Evolutionary conservation across 345 rosid genomes (phyloP).

Genomic region (Dovyalis caffra): DNA sequence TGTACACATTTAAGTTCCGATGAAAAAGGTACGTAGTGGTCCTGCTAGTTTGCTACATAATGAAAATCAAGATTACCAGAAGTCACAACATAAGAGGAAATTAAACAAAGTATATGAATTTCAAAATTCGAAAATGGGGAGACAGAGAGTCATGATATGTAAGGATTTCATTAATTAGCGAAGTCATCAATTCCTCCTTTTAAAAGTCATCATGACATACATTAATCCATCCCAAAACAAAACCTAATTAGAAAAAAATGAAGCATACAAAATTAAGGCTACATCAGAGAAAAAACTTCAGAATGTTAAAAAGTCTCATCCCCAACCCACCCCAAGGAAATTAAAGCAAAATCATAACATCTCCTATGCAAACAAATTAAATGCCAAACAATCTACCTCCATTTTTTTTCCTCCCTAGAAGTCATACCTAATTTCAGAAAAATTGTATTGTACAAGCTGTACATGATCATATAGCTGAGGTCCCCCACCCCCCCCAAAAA

Average conservation of each 20-base stretch:
- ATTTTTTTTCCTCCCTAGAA: slow-evolving; percentile 15
- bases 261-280: not conserved
- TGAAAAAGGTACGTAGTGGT: slow-evolving; percentile 51
- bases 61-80: not conserved
- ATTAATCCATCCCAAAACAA: not conserved
- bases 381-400: slow-evolving; percentile 16
- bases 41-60: slow-evolving; percentile 31
- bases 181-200: slow-evolving; percentile 11
- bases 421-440: slow-evolving; percentile 50
- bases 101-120: not conserved
- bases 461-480: slow-evolving; percentile 29
- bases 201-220: slow-evolving; percentile 1
- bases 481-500: too few relatives aligned
- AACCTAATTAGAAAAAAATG: not conserved
- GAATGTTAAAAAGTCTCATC: slow-evolving; percentile 11
- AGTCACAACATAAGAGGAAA: not conserved
- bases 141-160: not conserved
- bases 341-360: slow-evolving; percentile 15
- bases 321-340: not conserved
- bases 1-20: slow-evolving; percentile 34
- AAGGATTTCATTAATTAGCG: slow-evolving; percentile 8
- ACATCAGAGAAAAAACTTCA: slow-evolving; percentile 9
- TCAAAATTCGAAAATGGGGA: not conserved
- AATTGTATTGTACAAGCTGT: slow-evolving; percentile 48
- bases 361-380: slow-evolving; percentile 18